These are phyloP conservation scores for Penicillium diatomitis DNA, from an alignment of 495 filamentous ascomycete genomes.

Conservation along the genomic window DNA sequence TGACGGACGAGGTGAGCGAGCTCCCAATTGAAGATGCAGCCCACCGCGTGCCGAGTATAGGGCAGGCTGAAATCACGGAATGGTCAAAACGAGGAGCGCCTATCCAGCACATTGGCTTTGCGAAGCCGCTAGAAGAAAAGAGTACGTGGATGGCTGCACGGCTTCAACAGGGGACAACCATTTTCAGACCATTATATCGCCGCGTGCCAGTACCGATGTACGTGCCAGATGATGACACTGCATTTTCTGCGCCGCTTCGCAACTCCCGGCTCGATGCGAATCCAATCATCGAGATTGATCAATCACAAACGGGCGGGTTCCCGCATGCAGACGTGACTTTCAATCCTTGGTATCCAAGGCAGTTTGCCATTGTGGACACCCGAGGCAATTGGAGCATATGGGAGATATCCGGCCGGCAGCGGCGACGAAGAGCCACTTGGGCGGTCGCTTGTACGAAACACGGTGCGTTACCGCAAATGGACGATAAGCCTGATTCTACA, in stretches of 20 bases:
- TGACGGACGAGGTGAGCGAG: slow-evolving; percentile 27
- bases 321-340: slow-evolving; percentile 67
- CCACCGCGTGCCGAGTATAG: slow-evolving; percentile 26
- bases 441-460: slow-evolving; percentile 14
- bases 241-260: slow-evolving; percentile 8
- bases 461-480: slow-evolving; percentile 22
- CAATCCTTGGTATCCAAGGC: slow-evolving; percentile 61
- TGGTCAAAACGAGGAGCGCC: slow-evolving; percentile 48
- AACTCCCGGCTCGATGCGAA: slow-evolving; percentile 53
- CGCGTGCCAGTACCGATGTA: slow-evolving; percentile 19
- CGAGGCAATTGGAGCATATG: slow-evolving; percentile 68
- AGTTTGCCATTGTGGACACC: slow-evolving; percentile 66
- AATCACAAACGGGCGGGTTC: slow-evolving; percentile 43
- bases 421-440: slow-evolving; percentile 20
- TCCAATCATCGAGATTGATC: slow-evolving; percentile 47
- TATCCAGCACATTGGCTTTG: slow-evolving; percentile 61
- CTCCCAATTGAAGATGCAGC: slow-evolving; percentile 9
- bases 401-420: slow-evolving; percentile 47
- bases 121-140: slow-evolving; percentile 37
- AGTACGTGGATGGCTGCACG: slow-evolving; percentile 56
- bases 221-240: slow-evolving; percentile 12
- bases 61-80: slow-evolving; percentile 35
- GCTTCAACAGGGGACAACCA: slow-evolving; percentile 42
- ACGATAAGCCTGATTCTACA: slow-evolving; percentile 13
- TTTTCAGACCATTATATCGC: slow-evolving; percentile 50